Evolutionary conservation across 768 basidiomycete genomes (phyloP).

Genomic region (Lentinula edodes): DNA sequence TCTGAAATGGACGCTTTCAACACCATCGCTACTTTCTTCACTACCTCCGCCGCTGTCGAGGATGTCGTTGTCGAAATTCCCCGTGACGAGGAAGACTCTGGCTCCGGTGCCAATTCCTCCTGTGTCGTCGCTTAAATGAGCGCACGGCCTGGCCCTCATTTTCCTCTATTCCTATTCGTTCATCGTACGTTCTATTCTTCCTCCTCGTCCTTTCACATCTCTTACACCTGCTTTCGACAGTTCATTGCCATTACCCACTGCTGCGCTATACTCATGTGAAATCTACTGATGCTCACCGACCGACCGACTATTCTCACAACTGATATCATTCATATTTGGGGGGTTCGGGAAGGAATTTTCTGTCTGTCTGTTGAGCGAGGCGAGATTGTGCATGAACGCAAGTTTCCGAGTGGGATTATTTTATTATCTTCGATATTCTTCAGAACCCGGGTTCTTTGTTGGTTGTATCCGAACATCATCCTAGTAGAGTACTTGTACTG

Average conservation of each 20-base stretch:
- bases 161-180: background rate
- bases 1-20: constrained; percentile 6
- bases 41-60: background rate
- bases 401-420: constrained; percentile 5
- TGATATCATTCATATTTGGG: background rate
- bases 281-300: background rate
- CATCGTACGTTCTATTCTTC: background rate
- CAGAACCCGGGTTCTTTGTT: background rate
- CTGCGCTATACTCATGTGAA: background rate
- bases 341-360: background rate
- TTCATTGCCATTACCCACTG: background rate
- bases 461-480: background rate
- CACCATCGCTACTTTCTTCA: background rate
- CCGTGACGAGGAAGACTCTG: background rate
- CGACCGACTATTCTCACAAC: background rate
- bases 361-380: background rate
- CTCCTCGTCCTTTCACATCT: background rate
- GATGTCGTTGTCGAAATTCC: background rate
- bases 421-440: constrained; percentile 4
- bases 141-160: background rate
- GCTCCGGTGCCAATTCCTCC: constrained; percentile 1
- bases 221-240: background rate
- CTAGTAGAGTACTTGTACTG: background rate
- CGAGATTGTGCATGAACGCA: background rate
- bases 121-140: constrained; percentile 1